Evolutionary conservation across 2,329 filamentous ascomycete genomes (phyloP).

Genomic region (Ceratocystis cubensis): DNA sequence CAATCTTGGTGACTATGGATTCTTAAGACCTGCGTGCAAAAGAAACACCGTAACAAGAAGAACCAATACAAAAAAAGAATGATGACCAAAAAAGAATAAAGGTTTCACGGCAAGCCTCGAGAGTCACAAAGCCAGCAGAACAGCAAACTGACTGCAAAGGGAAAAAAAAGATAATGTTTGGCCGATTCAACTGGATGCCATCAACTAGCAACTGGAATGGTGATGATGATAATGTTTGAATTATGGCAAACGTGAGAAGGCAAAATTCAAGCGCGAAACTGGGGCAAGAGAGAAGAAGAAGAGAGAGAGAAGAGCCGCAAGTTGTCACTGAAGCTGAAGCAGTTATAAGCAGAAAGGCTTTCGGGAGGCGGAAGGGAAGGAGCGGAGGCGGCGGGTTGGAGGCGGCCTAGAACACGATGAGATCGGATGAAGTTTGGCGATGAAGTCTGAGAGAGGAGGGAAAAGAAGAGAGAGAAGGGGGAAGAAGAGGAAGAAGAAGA

Average conservation of each 20-base stretch:
- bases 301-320: neutral
- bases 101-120: neutral
- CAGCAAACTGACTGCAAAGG: neutral
- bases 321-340: neutral
- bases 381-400: neutral
- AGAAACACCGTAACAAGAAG: conserved; percentile 8
- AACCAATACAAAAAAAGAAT: conserved; percentile 4
- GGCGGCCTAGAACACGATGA: neutral
- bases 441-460: neutral
- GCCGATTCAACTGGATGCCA: neutral
- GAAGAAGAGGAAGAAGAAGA: neutral
- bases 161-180: neutral
- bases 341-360: neutral
- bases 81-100: conserved; percentile 6
- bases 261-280: neutral
- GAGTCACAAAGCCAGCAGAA: conserved; percentile 4
- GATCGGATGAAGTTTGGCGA: conserved; percentile 6
- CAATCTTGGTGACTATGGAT: neutral
- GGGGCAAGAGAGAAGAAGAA: conserved; percentile 1
- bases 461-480: neutral
- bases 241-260: neutral
- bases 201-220: neutral
- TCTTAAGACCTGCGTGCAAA: neutral
- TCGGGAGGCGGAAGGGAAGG: neutral
- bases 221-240: conserved; percentile 6